Conservation (phyloP, 306 rosid genomes). For the Glycine soja region DNA sequence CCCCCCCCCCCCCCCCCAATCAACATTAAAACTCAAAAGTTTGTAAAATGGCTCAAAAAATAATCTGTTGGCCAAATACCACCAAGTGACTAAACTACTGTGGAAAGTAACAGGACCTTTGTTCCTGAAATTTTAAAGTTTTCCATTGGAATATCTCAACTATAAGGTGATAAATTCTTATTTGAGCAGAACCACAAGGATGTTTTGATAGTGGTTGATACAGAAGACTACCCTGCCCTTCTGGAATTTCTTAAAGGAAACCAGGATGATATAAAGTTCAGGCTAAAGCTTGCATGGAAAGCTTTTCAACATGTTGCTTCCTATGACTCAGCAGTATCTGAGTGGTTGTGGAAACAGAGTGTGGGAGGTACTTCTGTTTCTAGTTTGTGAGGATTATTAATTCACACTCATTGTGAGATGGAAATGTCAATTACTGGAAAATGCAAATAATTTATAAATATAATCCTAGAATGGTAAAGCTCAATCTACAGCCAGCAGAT, state of each 20-base stretch:
- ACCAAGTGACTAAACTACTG: not conserved
- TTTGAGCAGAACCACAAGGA: conserved; percentile 83
- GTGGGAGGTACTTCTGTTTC: conserved; percentile 61
- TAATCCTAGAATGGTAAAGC: conserved; percentile 4
- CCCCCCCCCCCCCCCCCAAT: not conserved
- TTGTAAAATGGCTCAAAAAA: conserved; percentile 23
- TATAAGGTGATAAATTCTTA: conserved; percentile 36
- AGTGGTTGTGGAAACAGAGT: conserved; percentile 97
- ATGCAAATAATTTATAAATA: not conserved
- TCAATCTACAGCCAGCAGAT: not conserved
- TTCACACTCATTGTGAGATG: conserved; percentile 13
- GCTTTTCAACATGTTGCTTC: conserved; percentile 93
- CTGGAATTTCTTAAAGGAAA: conserved; percentile 76
- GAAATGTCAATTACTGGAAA: conserved; percentile 10
- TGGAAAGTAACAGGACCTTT: conserved; percentile 1
- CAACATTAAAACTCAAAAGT: not conserved
- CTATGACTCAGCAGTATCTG: conserved; percentile 90
- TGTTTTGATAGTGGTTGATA: conserved; percentile 91
- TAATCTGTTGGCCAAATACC: conserved; percentile 24
- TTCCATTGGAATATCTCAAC: conserved; percentile 24
- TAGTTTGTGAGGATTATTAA: conserved; percentile 8
- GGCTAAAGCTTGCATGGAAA: conserved; percentile 91
- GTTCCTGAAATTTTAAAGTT: not conserved
- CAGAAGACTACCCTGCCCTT: conserved; percentile 82
- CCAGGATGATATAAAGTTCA: conserved; percentile 68